These are phyloP conservation scores for Metarhizium sp. DNA, from an alignment of 2,329 filamentous ascomycete genomes.

Conservation along the genomic window DNA sequence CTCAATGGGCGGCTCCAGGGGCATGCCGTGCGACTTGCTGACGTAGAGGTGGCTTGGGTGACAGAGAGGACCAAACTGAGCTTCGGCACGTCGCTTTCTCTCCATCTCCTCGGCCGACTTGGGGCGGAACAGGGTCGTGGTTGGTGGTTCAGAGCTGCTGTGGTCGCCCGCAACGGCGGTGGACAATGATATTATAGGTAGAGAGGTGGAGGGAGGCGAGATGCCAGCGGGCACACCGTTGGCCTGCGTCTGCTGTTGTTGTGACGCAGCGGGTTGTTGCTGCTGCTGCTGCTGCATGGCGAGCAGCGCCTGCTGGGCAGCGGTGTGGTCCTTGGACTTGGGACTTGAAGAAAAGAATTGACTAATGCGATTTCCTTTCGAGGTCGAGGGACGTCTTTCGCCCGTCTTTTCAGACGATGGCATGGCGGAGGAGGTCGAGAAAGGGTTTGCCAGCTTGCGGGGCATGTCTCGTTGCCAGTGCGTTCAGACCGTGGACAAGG, in stretches of 20 bases:
- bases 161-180: constrained; percentile 69
- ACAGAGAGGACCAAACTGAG: constrained; percentile 82
- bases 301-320: constrained; percentile 59
- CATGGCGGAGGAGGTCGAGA: constrained; percentile 41
- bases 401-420: constrained; percentile 37
- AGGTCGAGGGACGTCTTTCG: constrained; percentile 50
- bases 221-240: constrained; percentile 51
- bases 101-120: constrained; percentile 76
- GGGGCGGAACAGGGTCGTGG: constrained; percentile 76
- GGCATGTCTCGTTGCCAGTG: constrained; percentile 36
- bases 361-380: constrained; percentile 67
- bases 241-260: constrained; percentile 8
- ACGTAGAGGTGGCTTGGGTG: constrained; percentile 78
- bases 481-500: neutral
- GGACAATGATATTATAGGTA: constrained; percentile 88
- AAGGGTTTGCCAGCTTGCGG: constrained; percentile 49
- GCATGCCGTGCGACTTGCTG: constrained; percentile 74
- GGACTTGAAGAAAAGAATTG: constrained; percentile 77
- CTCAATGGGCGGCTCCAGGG: constrained; percentile 74
- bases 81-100: constrained; percentile 66
- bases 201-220: constrained; percentile 61
- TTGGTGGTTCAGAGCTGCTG: constrained; percentile 62
- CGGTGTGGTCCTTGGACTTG: constrained; percentile 59
- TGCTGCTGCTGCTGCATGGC: constrained; percentile 48
- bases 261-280: constrained; percentile 6